A percentile compares a stretch with the other conserved stretches of the same genome.
Evolutionary conservation across 768 basidiomycete genomes (phyloP).

Genomic region (Dentipellis fragilis): DNA sequence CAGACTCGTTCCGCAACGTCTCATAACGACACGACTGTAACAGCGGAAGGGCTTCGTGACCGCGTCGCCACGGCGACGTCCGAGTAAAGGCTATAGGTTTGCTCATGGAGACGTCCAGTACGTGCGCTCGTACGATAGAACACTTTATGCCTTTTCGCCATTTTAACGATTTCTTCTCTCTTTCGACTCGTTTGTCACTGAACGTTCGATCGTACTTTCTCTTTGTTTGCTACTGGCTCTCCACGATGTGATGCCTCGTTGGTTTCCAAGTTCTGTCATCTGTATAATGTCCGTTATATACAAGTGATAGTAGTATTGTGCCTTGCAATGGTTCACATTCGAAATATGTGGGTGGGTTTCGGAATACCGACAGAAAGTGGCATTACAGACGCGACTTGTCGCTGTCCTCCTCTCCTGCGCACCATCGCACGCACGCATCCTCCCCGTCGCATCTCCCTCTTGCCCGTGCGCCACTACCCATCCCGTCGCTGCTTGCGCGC

Average conservation of each 20-base stretch:
- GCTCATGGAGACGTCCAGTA: no score
- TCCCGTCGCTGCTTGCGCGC: no score
- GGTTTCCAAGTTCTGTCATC: not conserved
- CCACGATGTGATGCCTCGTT: not conserved
- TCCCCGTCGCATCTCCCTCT: no score
- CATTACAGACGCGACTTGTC: no score
- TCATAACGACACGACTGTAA: slow-evolving; percentile 39
- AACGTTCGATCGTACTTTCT: not conserved
- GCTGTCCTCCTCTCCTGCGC: no score
- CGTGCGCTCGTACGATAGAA: not conserved
- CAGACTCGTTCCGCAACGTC: slow-evolving; percentile 31
- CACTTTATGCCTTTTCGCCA: not conserved
- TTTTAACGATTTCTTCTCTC: not conserved
- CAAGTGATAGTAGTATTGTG: not conserved
- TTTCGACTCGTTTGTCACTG: not conserved
- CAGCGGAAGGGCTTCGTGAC: slow-evolving; percentile 36
- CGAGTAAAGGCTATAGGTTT: slow-evolving; percentile 17
- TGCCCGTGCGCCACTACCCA: no score
- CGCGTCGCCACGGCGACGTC: slow-evolving; percentile 31
- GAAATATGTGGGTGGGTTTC: no score
- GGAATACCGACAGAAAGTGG: no score
- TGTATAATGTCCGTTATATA: not conserved
- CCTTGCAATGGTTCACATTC: not conserved
- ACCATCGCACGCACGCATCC: no score
- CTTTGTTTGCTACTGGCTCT: not conserved